Evolutionary conservation across 768 basidiomycete species (phyloP).

Genomic region (Tulasnella calospora): DNA sequence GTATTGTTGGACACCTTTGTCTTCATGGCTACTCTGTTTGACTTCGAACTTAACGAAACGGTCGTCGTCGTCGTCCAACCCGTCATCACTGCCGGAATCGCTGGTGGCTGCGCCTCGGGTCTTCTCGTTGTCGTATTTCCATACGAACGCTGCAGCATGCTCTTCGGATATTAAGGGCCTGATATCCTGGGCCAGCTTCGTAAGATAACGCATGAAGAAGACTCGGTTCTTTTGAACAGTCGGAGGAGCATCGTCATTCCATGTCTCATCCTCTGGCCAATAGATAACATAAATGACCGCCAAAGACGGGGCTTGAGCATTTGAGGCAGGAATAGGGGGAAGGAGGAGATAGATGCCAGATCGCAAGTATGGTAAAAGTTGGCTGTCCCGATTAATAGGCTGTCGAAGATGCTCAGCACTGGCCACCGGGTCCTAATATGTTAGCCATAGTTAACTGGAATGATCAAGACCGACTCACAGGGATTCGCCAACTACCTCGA

Average conservation of each 20-base stretch:
- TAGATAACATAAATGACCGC: slow-evolving; percentile 44
- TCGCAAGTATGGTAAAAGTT: background rate
- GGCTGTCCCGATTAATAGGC: background rate
- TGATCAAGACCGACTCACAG: slow-evolving; percentile 37
- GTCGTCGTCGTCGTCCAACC: slow-evolving; percentile 20
- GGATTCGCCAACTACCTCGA: slow-evolving; percentile 37
- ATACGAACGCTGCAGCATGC: slow-evolving; percentile 46
- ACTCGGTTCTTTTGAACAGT: slow-evolving; percentile 50
- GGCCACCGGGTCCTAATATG: background rate
- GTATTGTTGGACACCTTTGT: background rate
- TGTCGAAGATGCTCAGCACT: background rate
- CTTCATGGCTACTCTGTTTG: background rate
- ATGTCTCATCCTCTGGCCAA: slow-evolving; percentile 59
- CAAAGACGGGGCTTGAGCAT: background rate
- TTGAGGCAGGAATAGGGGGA: background rate
- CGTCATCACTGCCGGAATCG: background rate
- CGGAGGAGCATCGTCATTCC: slow-evolving; percentile 48
- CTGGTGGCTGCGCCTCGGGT: background rate
- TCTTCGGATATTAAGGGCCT: slow-evolving; percentile 49
- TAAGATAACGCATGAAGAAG: slow-evolving; percentile 59
- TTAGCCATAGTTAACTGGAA: background rate
- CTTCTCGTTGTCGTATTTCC: slow-evolving; percentile 32
- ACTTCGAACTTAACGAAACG: slow-evolving; percentile 25
- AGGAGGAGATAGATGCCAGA: slow-evolving; percentile 22
- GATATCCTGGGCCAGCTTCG: slow-evolving; percentile 53